Evolutionary conservation across 1,284 basidiomycete species (phyloP).

Genomic region (Stygiomarasmius scandens): DNA sequence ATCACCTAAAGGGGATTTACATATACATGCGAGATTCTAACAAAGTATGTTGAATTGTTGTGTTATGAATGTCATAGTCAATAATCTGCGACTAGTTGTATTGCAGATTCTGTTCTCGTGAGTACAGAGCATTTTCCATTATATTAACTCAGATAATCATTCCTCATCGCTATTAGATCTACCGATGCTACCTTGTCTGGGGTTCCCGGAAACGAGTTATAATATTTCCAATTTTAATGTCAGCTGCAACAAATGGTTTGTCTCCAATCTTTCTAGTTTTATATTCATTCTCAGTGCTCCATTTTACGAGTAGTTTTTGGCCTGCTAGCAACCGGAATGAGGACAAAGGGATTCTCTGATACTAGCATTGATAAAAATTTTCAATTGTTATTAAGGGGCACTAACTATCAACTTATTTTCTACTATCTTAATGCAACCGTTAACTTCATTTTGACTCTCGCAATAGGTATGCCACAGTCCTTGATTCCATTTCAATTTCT

Average conservation of each 20-base stretch:
- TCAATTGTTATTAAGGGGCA: background rate
- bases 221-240: background rate
- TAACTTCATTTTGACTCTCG: background rate
- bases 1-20: background rate
- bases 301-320: background rate
- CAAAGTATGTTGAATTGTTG: background rate
- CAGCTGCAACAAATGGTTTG: constrained; percentile 1
- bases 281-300: background rate
- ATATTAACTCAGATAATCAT: background rate
- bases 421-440: constrained; percentile 1
- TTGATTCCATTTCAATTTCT: too few species aligned
- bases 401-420: background rate
- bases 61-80: background rate
- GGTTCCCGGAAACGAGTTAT: constrained; percentile 2
- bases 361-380: background rate
- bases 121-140: background rate
- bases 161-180: background rate
- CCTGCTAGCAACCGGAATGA: background rate
- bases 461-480: constrained; percentile 3
- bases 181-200: constrained; percentile 10
- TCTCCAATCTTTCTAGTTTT: background rate
- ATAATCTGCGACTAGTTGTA: background rate
- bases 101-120: background rate
- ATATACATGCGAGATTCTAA: background rate
- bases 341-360: background rate